A percentile compares a stretch with the other conserved stretches of the same genome.
These are phyloP conservation scores for Articulospora tetracladia DNA, from an alignment of 495 filamentous ascomycete genomes.

Conservation along the genomic window DNA sequence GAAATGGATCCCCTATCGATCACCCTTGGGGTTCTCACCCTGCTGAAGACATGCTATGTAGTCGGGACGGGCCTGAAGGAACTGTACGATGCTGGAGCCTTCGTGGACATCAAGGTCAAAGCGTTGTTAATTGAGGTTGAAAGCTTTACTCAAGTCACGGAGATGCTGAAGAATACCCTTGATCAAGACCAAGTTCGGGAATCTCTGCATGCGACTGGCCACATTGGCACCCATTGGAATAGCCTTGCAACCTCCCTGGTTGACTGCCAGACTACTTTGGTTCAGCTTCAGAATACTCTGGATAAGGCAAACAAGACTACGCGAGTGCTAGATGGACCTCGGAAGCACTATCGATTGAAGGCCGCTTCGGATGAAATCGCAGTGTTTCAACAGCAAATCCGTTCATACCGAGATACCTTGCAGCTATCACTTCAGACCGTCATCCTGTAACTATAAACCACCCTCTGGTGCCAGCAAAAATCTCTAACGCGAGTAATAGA, in stretches of 20 bases:
- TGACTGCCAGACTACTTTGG: conserved; percentile 12
- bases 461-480: background rate
- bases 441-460: conserved; percentile 4
- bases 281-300: conserved; percentile 6
- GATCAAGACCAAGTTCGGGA: conserved; percentile 5
- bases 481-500: background rate
- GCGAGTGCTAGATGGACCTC: conserved; percentile 8
- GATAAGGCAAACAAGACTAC: conserved; percentile 16
- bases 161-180: conserved; percentile 18
- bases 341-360: conserved; percentile 10
- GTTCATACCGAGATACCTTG: conserved; percentile 9
- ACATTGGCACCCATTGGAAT: conserved; percentile 15
- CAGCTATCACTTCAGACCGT: conserved; percentile 14
- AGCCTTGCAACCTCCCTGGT: conserved; percentile 12
- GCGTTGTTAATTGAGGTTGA: conserved; percentile 13
- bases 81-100: conserved; percentile 9
- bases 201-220: conserved; percentile 10
- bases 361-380: conserved; percentile 7
- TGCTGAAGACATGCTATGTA: conserved; percentile 8
- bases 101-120: conserved; percentile 12
- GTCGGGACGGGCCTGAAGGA: conserved; percentile 9
- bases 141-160: conserved; percentile 12
- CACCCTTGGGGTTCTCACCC: conserved; percentile 3
- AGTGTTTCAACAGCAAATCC: conserved; percentile 13
- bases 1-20: conserved; percentile 16